phyloP scores from a whole-genome alignment of 1,284 basidiomycete genomes.

The Sanguinoderma infundibulare region DNA sequence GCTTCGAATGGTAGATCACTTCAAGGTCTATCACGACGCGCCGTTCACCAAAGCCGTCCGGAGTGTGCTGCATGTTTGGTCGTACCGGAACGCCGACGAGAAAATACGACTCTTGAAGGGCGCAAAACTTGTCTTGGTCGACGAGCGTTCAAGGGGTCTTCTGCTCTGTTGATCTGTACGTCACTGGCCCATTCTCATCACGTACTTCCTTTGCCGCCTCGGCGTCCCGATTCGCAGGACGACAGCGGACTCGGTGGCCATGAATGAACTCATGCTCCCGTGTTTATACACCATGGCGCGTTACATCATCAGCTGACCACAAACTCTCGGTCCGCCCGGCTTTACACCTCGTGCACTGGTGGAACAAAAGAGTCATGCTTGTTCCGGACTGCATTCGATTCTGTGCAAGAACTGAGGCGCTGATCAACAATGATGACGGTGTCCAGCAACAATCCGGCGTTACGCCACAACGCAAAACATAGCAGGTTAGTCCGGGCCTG shows the following conservation, averaged over 20 bases:
- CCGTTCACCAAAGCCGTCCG: constrained; percentile 52
- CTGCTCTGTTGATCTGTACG: constrained; percentile 17
- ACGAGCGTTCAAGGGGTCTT: constrained; percentile 20
- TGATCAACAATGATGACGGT: no score
- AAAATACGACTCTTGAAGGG: constrained; percentile 25
- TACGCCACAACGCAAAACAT: neutral
- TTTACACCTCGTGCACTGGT: neutral
- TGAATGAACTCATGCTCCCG: neutral
- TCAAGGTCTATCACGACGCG: constrained; percentile 68
- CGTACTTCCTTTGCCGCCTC: no score
- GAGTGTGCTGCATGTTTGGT: constrained; percentile 57
- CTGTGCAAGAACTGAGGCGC: no score
- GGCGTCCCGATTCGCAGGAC: neutral
- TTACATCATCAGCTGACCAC: neutral
- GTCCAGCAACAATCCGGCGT: no score
- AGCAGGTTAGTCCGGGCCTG: neutral
- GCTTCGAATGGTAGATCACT: constrained; percentile 49
- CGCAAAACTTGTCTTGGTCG: constrained; percentile 25
- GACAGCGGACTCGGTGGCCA: no score
- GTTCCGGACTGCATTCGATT: no score
- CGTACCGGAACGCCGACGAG: constrained; percentile 29
- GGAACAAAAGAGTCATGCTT: neutral
- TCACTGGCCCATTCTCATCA: neutral
- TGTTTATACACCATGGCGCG: neutral
- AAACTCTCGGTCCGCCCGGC: neutral